Evolutionary conservation across 805 yeast species (phyloP), one percentile per base, ranked within the genome.

Genomic region (Cyberlindnera samutprakarnensis): DNA sequence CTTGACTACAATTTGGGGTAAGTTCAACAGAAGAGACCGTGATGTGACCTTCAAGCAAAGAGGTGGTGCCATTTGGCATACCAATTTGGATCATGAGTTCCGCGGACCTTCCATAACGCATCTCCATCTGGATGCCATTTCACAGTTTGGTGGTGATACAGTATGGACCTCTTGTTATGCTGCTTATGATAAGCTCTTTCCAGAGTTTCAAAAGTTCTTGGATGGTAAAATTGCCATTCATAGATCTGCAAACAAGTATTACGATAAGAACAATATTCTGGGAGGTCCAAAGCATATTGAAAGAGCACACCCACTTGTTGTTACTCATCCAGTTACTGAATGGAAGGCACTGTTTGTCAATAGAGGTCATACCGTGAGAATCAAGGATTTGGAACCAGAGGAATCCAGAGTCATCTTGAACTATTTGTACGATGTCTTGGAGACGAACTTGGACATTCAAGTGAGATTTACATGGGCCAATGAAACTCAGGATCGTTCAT

Each of bases 271-370:
- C 25, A 58, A 65, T 28, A 72, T 71, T 9, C 54, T 69, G 24
- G 49, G 51, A 30, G 74, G 73, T 23, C 65, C 66, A n/a, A 59
- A 57, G 35, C 57, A 57, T 33, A 55, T 70, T 35, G 74, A 66
- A 43, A 62, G 74, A 46, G 70, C 61, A 32, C 80, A 74, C 49
- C 78, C 78, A 2, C 41, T 75, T 14, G 62, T 75, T 23, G 64
- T 77, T 52, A 72, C 78, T 22, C 74, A 75, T 42, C 80, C 81
- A 7, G 75, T 65, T 12, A 75, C 80, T 26, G 78, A 78, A 18
- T 68, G 75, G 77, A 75, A 74, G 53, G 56, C 72, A 2, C 52
- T 73, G 41, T 72, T 57, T 38, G 73, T 70, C 27, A 71, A 70
- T 54, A 60, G 73, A 33, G 49, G 58, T 8, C 62, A 61, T 62